Base-by-base conservation (phyloP, 2,329 filamentous ascomycete genomes). In the Hypoxylon sp. region DNA sequence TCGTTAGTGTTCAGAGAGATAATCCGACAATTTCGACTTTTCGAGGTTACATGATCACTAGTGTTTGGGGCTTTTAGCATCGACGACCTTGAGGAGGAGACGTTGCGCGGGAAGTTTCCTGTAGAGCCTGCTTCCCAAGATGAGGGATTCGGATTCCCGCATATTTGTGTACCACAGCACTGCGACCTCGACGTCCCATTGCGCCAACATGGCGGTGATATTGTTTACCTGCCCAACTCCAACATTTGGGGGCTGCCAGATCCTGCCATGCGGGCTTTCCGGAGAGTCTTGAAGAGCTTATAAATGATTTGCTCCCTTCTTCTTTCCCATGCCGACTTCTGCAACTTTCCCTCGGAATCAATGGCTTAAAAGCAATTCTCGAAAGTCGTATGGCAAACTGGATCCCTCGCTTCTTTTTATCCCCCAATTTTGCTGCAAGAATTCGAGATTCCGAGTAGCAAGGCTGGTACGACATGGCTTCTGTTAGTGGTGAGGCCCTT, bases 401-500 rank as follows among this genome's bases (percentile, higher is more conserved):
- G 24, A 5, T 2, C 24, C 24, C 24, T 5, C 24, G 24, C 24
- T 5, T 27, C 24, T 5, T 27, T 27, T 44, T 55, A 55, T 44
- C 24, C 24, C n/a, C 15, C 37, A 31, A 29, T 24, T 17, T 19
- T 27, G 4, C 24, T 17, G 27, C 13, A 19, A 37, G 4, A 19
- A 42, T 37, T 32, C 2, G 11, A 7, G 19, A 15, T 29, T 2
- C n/a, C 29, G 27, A 24, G 6, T 24, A 19, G 19, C 3, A 31
- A 17, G 27, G 19, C 21, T 15, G 4, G 15, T 39, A 11, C 19
- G 17, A 17, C 11, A 48, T 58, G 55, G 15, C 17, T 48, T 42
- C 46, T 19, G 13, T 27, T 8, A 31, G n/a, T 2, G 48, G 19
- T 19, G 39, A 31, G 3, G 24, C 24, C 15, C 48, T 11, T 83